These are phyloP conservation scores for Epithemia pelagica DNA, from an alignment of 108 stramenopile genomes.

Conservation along the genomic window DNA sequence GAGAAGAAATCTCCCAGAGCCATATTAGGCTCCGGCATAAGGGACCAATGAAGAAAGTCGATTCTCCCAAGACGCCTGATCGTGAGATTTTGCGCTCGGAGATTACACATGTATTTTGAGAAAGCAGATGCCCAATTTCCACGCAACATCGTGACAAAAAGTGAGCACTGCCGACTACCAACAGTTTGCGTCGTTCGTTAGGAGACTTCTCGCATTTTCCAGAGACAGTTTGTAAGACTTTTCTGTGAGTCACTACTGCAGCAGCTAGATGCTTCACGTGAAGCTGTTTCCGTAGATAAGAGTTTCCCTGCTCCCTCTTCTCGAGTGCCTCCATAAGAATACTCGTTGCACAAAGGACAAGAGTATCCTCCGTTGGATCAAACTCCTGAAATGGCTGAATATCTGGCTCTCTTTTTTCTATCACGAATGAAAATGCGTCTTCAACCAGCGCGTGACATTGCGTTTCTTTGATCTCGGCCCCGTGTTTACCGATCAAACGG, in stretches of 20 bases:
- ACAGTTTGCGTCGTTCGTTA: not conserved
- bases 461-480: not conserved
- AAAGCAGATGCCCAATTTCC: not conserved
- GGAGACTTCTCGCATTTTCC: not conserved
- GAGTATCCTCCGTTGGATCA: not conserved
- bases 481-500: not conserved
- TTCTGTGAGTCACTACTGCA: not conserved
- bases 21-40: conserved; percentile 8
- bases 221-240: not conserved
- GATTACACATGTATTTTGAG: not conserved
- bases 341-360: not conserved
- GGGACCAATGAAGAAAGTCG: not conserved
- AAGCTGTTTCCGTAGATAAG: not conserved
- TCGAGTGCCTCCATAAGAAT: not conserved
- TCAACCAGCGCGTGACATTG: not conserved
- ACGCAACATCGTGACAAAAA: not conserved
- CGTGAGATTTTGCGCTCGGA: not conserved
- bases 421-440: not conserved
- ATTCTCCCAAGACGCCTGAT: not conserved
- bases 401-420: not conserved
- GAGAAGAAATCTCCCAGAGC: conserved; percentile 2
- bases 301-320: not conserved
- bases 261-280: not conserved
- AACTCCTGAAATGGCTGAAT: not conserved
- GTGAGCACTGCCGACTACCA: not conserved